phyloP scores from a whole-genome alignment of 805 yeast genomes.

The Kuraishia hungarica region DNA sequence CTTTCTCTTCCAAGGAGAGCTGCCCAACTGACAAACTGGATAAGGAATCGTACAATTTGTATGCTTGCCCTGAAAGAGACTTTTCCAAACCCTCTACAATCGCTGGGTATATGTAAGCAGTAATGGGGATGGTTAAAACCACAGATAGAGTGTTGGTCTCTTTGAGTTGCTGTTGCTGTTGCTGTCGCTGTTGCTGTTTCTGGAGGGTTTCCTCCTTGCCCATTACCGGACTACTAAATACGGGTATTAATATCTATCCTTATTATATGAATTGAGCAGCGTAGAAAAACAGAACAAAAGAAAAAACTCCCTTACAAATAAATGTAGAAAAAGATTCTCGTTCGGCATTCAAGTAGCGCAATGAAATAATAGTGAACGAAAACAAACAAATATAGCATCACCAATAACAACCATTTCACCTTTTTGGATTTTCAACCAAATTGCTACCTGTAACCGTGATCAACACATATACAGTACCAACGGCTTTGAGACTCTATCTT shows the following conservation, averaged over 20 bases:
- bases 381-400: no score
- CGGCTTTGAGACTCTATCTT: no score
- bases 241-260: not conserved
- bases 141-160: not conserved
- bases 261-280: not conserved
- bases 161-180: not conserved
- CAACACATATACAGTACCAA: no score
- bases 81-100: conserved; percentile 18
- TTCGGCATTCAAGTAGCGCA: not conserved
- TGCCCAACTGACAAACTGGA: not conserved
- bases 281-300: not conserved
- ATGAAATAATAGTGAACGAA: no score
- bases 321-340: not conserved
- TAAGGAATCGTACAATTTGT: not conserved
- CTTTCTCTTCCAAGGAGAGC: not conserved
- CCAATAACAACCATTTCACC: no score
- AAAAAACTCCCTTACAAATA: not conserved
- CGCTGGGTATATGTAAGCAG: conserved; percentile 34
- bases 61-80: not conserved
- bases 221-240: not conserved
- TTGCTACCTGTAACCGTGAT: no score
- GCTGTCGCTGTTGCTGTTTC: not conserved
- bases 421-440: no score
- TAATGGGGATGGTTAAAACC: conserved; percentile 22
- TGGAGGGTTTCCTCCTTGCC: not conserved